Evolutionary conservation across 306 rosid genomes (phyloP), one percentile per base, ranked within the genome.

Genomic region (Gastrolobium villosum): DNA sequence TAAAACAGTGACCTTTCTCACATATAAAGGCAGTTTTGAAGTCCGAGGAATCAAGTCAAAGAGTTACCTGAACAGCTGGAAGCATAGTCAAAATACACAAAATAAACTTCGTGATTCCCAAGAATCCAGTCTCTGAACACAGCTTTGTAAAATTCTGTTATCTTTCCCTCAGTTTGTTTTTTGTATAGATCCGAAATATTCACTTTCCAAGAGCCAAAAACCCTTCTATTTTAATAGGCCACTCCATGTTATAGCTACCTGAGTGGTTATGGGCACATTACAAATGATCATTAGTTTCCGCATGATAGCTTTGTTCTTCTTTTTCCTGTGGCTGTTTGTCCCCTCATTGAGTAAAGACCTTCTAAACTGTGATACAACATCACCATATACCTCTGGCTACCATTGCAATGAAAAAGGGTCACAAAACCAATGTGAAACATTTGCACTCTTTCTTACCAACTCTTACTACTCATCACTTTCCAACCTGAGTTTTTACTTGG

Each of bases 401-500:
- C 81, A 26, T 73, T 89, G 97, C 88, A 84, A 45, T 52, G 72
- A 67, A 41, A 88, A 81, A 39, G 83, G 41, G 11, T 70, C 92
- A 69, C 78, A 74, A 7, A 62, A 70, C 70, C 86, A 82, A 64
- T 95, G 99, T 67, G 79, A 34, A 41, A 91, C 99, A 20, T 91
- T 86, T 75, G 92, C 93, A 61, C 84, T 91, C 60, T 82, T 95
- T 64, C 82, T 86, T 55, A 70, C 97, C 1, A 93, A 91, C 78
- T 75, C 93, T 48, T 79, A 84, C 73, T 91, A 80, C 77, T 89
- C 97, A 1, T 93, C 96, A 32, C 93, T 93, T 36, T 86, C 72
- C 78, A 95, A 95, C 73, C 84, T 95, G 35, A 91, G 93, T 79
- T 75, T 69, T 55, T 91, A 83, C 88, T 83, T 95, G 86, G 98